A percentile compares a stretch with the other conserved stretches of the same genome.
phyloP scores from a whole-genome alignment of 768 basidiomycete species.

The Lactarius psammicola region DNA sequence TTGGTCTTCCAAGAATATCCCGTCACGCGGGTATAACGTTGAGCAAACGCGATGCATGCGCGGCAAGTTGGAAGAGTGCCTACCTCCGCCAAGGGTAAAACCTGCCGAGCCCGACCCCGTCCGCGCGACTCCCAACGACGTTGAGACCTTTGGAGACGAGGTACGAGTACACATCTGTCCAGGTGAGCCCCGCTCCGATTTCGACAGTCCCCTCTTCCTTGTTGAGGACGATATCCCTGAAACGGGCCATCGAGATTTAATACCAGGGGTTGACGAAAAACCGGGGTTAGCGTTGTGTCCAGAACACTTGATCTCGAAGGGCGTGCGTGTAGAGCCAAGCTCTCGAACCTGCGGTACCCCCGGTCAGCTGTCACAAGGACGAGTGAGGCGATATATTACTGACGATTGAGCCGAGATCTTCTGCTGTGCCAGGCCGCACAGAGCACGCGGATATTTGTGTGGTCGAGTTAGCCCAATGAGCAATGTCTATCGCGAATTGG shows the following conservation, averaged over 20 bases:
- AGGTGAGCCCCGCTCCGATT: neutral
- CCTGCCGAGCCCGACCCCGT: neutral
- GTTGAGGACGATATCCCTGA: neutral
- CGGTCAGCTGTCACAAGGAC: neutral
- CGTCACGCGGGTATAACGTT: neutral
- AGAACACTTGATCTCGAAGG: constrained; percentile 4
- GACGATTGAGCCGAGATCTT: constrained; percentile 2
- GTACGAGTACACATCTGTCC: neutral
- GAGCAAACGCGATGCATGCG: neutral
- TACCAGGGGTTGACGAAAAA: constrained; percentile 6
- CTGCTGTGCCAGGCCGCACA: neutral
- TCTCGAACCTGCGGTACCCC: neutral
- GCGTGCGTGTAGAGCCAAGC: neutral
- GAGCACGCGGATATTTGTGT: constrained; percentile 7
- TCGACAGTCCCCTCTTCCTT: neutral
- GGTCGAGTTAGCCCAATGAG: constrained; percentile 10
- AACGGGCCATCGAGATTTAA: constrained; percentile 6
- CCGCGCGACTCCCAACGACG: neutral
- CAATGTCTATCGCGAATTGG: neutral
- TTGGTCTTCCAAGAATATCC: constrained; percentile 25
- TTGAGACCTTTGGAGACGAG: neutral
- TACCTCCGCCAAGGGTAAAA: neutral
- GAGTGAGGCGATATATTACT: neutral
- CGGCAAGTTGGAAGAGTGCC: neutral
- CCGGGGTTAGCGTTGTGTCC: constrained; percentile 5